phyloP scores from a whole-genome alignment of 2,329 filamentous ascomycete genomes.

The Sporothrix luriei region DNA sequence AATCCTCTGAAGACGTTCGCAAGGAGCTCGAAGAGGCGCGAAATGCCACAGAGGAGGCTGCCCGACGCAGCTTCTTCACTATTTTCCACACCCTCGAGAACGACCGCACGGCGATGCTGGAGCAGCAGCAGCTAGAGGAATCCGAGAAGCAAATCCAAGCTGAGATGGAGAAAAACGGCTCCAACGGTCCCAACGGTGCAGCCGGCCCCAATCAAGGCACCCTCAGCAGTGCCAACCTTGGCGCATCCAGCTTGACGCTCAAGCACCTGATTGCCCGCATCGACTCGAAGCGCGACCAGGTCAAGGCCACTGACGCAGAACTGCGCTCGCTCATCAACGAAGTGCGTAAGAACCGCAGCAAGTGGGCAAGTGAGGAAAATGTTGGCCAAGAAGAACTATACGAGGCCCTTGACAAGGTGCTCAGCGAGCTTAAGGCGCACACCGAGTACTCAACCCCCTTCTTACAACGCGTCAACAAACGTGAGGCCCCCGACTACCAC shows the following conservation, averaged over 20 bases:
- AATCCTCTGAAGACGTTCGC: conserved; percentile 82
- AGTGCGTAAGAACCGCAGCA: conserved; percentile 95
- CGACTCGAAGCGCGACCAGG: conserved; percentile 86
- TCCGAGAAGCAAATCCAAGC: conserved; percentile 95
- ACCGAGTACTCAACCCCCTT: conserved; percentile 98
- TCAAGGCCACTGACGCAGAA: conserved; percentile 90
- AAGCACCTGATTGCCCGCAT: conserved; percentile 97
- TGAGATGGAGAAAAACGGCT: conserved; percentile 76
- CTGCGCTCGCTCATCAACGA: conserved; percentile 92
- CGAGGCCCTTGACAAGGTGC: conserved; percentile 92
- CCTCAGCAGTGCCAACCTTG: conserved; percentile 89
- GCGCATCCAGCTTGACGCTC: conserved; percentile 90
- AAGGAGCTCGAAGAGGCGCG: conserved; percentile 92
- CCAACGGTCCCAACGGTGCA: conserved; percentile 41
- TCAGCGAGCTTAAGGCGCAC: conserved; percentile 95
- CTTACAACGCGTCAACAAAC: conserved; percentile 89
- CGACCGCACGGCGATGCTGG: conserved; percentile 93
- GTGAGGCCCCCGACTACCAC: conserved; percentile 95
- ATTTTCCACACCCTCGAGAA: conserved; percentile 95
- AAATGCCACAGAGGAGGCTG: conserved; percentile 85
- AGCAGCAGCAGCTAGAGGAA: conserved; percentile 95
- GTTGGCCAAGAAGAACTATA: conserved; percentile 98
- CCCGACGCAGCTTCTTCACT: conserved; percentile 86
- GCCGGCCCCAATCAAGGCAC: conserved; percentile 73
- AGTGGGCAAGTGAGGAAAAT: conserved; percentile 98